These are phyloP conservation scores for Rubroboletus satanas DNA, from an alignment of 768 basidiomycete species.

Conservation along the genomic window DNA sequence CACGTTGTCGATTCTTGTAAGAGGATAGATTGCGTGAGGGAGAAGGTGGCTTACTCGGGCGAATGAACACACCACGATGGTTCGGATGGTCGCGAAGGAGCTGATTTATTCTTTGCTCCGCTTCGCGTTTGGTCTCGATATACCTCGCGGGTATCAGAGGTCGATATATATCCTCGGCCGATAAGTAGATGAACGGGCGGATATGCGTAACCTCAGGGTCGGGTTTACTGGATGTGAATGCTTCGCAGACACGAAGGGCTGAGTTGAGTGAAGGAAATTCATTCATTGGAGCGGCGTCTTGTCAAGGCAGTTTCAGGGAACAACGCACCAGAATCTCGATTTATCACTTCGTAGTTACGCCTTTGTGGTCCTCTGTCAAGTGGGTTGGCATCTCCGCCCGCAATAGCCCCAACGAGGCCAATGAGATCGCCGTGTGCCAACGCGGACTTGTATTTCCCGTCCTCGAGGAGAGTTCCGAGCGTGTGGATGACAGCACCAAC, in stretches of 20 bases:
- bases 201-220: slow-evolving; percentile 26
- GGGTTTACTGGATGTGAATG: slow-evolving; percentile 53
- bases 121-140: slow-evolving; percentile 91
- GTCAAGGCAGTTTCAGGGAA: slow-evolving; percentile 7
- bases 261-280: slow-evolving; percentile 12
- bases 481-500: slow-evolving; percentile 88
- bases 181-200: slow-evolving; percentile 88
- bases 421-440: slow-evolving; percentile 56
- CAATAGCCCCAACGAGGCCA: slow-evolving; percentile 47
- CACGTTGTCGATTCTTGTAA: slow-evolving; percentile 11
- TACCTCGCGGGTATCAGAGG: slow-evolving; percentile 84
- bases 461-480: slow-evolving; percentile 84
- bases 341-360: slow-evolving; percentile 72
- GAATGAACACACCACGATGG: slow-evolving; percentile 73
- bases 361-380: slow-evolving; percentile 43
- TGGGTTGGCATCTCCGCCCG: slow-evolving; percentile 51
- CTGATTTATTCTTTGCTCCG: slow-evolving; percentile 65
- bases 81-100: slow-evolving; percentile 42
- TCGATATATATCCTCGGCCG: slow-evolving; percentile 82
- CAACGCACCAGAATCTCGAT: slow-evolving; percentile 82
- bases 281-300: slow-evolving; percentile 4
- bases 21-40: slow-evolving; percentile 8
- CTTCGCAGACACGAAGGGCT: slow-evolving; percentile 76
- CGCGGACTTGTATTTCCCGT: slow-evolving; percentile 72
- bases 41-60: slow-evolving; percentile 68